phyloP scores from a whole-genome alignment of 805 yeast species.

The Allodekkera sacchari region DNA sequence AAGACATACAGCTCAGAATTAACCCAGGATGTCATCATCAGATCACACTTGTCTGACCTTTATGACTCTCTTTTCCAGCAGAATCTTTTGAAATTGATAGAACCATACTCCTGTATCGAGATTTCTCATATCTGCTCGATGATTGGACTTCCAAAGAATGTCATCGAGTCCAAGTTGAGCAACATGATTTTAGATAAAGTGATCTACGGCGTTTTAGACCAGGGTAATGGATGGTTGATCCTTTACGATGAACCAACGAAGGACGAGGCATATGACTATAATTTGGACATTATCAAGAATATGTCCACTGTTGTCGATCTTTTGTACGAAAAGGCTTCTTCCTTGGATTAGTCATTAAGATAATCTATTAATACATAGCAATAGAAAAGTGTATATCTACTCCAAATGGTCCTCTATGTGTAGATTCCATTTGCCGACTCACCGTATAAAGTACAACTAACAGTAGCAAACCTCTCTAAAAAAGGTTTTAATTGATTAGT shows the following conservation, averaged over 20 bases:
- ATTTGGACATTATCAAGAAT: constrained; percentile 78
- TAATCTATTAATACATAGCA: constrained; percentile 1
- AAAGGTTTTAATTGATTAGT: constrained; percentile 27
- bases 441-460: constrained; percentile 30
- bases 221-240: constrained; percentile 96
- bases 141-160: constrained; percentile 79
- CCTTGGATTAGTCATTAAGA: constrained; percentile 52
- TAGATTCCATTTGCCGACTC: constrained; percentile 32
- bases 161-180: constrained; percentile 88
- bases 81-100: constrained; percentile 87
- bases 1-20: constrained; percentile 64
- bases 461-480: constrained; percentile 52
- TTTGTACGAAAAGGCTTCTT: constrained; percentile 87
- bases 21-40: constrained; percentile 77
- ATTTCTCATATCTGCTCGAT: constrained; percentile 78
- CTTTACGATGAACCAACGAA: constrained; percentile 82
- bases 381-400: not conserved
- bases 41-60: constrained; percentile 85
- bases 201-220: constrained; percentile 95
- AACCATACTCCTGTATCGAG: constrained; percentile 95
- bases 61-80: constrained; percentile 92
- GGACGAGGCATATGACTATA: constrained; percentile 83
- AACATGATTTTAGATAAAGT: constrained; percentile 95
- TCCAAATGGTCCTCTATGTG: constrained; percentile 8
- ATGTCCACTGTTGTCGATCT: constrained; percentile 85